Base-by-base conservation (phyloP, 306 rosid genomes). In the Quercus robur region DNA sequence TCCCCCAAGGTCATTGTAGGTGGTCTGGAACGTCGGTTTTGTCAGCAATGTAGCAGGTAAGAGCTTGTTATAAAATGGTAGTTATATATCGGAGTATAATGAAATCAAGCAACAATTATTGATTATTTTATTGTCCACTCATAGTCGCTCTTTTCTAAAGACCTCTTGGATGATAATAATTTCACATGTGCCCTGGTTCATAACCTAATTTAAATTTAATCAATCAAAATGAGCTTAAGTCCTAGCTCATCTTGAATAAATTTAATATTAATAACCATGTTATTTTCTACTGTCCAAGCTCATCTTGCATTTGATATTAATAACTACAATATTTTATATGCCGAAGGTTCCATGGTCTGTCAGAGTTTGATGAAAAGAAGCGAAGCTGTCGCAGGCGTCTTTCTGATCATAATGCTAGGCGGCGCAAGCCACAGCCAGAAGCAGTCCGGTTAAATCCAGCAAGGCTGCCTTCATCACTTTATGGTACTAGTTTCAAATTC, bases 21-120 rank as follows among this genome's bases (percentile, higher is more conserved):
- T 75, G 92, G 97, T 54, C 52, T 87, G 64, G 97, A 92, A 76
- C 87, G 88, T 7, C 95, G 99, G 79, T 94, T 94, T 84, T 94
- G 99, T 89, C 99, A 94, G 85, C 97, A 94, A 67, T 93, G 99
- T 75, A 94, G 99, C 88, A 89, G 99, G 99, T 94, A 86, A 83
- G 25, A 77, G 44, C 74, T 82, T 71, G 71, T 84, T 64, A 20
- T 25, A 17, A 51, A 67, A 71, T 44, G 26, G 51, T 51, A 25
- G 54, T 80, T 77, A 28, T 31, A 59, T 33, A 11, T 49, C 58
- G 41, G 72, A 74, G 77, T 66, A 25, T 82, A 17, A 41, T 20
- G 38, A 44, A 75, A 55, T 57, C 63, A 41, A 75, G 17, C 68
- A 64, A 25, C 33, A 21, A 71, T 67, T 70, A 64, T 20, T 71